Evolutionary conservation across 768 basidiomycete species (phyloP).

Genomic region (Agrocybe pediades): DNA sequence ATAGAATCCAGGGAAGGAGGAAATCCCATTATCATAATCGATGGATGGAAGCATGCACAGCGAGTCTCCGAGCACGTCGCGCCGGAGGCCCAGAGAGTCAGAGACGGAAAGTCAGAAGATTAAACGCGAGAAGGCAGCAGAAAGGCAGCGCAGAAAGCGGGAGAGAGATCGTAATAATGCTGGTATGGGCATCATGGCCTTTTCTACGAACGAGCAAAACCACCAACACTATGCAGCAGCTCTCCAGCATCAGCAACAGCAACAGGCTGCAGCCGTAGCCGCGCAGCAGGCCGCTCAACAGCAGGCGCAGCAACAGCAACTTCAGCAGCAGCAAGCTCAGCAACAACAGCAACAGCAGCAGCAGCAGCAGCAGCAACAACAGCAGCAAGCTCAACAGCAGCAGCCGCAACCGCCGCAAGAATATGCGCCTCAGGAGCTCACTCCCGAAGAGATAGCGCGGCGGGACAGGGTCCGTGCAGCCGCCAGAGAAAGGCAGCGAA

Average conservation of each 20-base stretch:
- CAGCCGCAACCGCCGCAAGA: slow-evolving; percentile 20
- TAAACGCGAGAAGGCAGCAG: slow-evolving; percentile 87
- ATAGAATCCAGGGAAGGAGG: slow-evolving; percentile 11
- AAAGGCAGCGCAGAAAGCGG: slow-evolving; percentile 81
- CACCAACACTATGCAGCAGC: slow-evolving; percentile 25
- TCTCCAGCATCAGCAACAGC: slow-evolving; percentile 22
- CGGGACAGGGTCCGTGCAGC: slow-evolving; percentile 74
- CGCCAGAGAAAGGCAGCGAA: slow-evolving; percentile 80
- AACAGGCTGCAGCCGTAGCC: slow-evolving; percentile 15
- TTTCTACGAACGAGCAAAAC: slow-evolving; percentile 33
- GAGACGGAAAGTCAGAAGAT: slow-evolving; percentile 72
- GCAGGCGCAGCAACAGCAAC: slow-evolving; percentile 22
- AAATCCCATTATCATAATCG: slow-evolving; percentile 8
- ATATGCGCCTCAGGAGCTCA: slow-evolving; percentile 31
- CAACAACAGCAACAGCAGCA: too few species aligned
- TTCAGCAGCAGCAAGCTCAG: slow-evolving; percentile 22
- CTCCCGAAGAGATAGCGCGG: slow-evolving; percentile 66
- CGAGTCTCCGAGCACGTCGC: slow-evolving; percentile 28
- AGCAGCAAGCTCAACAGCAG: slow-evolving; percentile 11
- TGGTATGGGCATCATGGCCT: slow-evolving; percentile 44
- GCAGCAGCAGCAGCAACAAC: slow-evolving; percentile 19
- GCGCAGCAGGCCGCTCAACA: too few species aligned
- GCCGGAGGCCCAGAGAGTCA: slow-evolving; percentile 68
- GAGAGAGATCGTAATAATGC: slow-evolving; percentile 59
- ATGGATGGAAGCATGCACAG: slow-evolving; percentile 29